Evolutionary conservation across 2,329 filamentous ascomycete genomes (phyloP).

Genomic region (Lasiodiplodia sp.): DNA sequence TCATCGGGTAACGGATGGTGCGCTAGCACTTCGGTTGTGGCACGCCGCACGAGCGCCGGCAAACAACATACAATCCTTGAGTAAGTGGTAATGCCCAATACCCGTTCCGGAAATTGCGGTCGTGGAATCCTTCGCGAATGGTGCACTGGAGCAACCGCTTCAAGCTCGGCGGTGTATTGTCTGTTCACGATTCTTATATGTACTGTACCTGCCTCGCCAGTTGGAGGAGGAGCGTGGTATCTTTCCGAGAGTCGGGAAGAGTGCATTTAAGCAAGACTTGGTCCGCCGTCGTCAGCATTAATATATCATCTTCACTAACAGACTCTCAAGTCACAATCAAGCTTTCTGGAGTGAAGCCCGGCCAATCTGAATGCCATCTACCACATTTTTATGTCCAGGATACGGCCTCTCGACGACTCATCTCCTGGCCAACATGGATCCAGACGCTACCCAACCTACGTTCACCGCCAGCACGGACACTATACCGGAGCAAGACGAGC

Average conservation of each 20-base stretch:
- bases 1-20: neutral
- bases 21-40: neutral
- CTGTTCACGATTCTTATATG: neutral
- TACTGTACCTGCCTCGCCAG: too few species aligned
- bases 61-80: neutral
- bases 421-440: slow-evolving; percentile 1
- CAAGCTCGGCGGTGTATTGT: neutral
- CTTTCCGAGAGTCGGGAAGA: too few species aligned
- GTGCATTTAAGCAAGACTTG: too few species aligned
- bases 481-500: neutral
- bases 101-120: neutral
- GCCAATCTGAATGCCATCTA: too few species aligned
- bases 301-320: too few species aligned
- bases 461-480: neutral
- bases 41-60: neutral
- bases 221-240: too few species aligned
- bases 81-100: neutral
- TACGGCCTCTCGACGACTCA: neutral
- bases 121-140: neutral
- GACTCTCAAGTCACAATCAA: too few species aligned
- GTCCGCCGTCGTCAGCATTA: too few species aligned
- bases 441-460: neutral
- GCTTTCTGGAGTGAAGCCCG: neutral
- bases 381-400: neutral
- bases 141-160: neutral